Percentiles rank a stretch among this genome's conserved stretches.
phyloP scores from a whole-genome alignment of 208 protist species.

The Strigomonas galati region DNA sequence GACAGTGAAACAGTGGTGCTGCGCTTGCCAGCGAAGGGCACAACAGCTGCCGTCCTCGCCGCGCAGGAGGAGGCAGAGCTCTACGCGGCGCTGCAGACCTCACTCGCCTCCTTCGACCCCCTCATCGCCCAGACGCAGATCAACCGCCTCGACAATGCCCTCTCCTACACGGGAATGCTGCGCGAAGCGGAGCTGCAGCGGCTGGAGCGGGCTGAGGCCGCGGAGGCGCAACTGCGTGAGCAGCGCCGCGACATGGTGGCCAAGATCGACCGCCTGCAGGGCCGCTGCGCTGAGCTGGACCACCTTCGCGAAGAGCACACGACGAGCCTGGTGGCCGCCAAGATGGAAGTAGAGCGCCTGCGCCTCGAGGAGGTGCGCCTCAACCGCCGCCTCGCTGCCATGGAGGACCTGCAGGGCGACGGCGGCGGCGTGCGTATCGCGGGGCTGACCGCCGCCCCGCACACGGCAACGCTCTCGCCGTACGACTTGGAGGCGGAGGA shows the following conservation, averaged over 20 bases:
- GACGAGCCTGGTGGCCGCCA: conserved; percentile 18
- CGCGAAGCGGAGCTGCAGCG: conserved; percentile 64
- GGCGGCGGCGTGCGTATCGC: conserved; percentile 19
- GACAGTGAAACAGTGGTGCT: not conserved
- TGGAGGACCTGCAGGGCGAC: conserved; percentile 33
- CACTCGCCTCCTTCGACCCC: conserved; percentile 69
- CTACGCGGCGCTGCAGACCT: conserved; percentile 28
- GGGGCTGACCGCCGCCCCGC: conserved; percentile 20
- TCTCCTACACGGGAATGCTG: conserved; percentile 71
- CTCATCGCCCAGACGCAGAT: conserved; percentile 75
- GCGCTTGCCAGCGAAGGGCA: conserved; percentile 13
- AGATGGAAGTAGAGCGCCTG: conserved; percentile 60
- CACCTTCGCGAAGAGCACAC: conserved; percentile 26
- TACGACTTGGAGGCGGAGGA: conserved; percentile 41
- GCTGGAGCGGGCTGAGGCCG: conserved; percentile 32
- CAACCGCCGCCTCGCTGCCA: conserved; percentile 26
- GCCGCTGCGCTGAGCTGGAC: conserved; percentile 16
- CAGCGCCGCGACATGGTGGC: conserved; percentile 30
- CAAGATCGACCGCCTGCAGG: conserved; percentile 31
- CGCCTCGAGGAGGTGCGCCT: conserved; percentile 57
- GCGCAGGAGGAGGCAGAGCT: conserved; percentile 38
- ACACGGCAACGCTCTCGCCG: not conserved
- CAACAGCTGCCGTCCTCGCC: conserved; percentile 42
- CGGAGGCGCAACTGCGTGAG: conserved; percentile 33
- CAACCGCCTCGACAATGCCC: conserved; percentile 76